Percentiles rank a stretch among this genome's conserved stretches.
Conservation (phyloP, 345 rosid species). For the Populus pruinosa region DNA sequence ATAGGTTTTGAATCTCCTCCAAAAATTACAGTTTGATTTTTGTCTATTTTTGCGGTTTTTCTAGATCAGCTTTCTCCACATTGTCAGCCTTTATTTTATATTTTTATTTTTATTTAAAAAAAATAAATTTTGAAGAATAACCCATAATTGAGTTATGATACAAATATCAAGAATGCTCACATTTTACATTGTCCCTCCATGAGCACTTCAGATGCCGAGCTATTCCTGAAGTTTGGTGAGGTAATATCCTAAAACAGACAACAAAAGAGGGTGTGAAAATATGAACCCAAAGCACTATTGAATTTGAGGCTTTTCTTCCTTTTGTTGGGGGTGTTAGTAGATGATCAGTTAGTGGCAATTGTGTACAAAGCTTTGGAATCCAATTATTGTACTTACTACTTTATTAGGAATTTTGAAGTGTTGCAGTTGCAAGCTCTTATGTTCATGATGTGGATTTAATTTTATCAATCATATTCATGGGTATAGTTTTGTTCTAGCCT, state of each 20-base stretch:
- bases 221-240: conserved; percentile 86
- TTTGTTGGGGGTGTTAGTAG: not conserved
- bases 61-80: too few species aligned
- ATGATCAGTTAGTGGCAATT: not conserved
- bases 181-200: conserved; percentile 76
- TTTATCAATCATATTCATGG: conserved; percentile 21
- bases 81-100: too few species aligned
- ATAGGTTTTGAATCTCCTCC: too few species aligned
- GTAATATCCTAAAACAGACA: conserved; percentile 81
- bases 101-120: too few species aligned
- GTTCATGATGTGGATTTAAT: conserved; percentile 6
- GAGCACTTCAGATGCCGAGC: conserved; percentile 95
- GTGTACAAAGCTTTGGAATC: conserved; percentile 12
- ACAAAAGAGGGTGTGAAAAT: conserved; percentile 7
- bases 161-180: conserved; percentile 82
- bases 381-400: conserved; percentile 14
- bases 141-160: too few species aligned
- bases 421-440: conserved; percentile 7
- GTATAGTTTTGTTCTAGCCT: conserved; percentile 13
- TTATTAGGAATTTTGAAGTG: not conserved
- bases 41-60: too few species aligned
- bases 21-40: too few species aligned
- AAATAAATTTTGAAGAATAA: too few species aligned
- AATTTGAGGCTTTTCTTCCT: not conserved
- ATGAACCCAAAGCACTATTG: not conserved